Evolutionary conservation across 2,329 filamentous ascomycete genomes (phyloP).

Genomic region (Chrysosporium queenslandicum): DNA sequence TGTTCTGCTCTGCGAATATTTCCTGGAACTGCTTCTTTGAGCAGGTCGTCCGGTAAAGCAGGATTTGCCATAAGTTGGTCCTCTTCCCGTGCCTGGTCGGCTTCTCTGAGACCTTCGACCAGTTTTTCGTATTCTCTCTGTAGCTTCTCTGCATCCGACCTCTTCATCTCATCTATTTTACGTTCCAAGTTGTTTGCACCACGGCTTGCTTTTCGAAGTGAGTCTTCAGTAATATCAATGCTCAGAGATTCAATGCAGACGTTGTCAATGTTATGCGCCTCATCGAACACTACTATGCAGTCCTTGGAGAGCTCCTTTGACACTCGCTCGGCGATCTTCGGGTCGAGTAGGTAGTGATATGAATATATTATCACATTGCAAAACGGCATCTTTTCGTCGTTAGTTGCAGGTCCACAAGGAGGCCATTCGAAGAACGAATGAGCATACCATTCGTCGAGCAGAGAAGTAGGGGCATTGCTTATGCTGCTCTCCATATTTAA

Average conservation of each 20-base stretch:
- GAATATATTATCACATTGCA: constrained; percentile 99
- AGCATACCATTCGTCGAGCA: constrained; percentile 71
- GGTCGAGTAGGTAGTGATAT: constrained; percentile 94
- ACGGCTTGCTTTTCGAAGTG: constrained; percentile 76
- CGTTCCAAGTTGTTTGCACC: constrained; percentile 84
- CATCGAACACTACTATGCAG: constrained; percentile 96
- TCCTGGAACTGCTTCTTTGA: constrained; percentile 91
- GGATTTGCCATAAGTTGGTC: constrained; percentile 97
- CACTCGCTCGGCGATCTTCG: constrained; percentile 92
- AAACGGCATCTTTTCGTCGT: constrained; percentile 69
- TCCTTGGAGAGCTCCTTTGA: constrained; percentile 95
- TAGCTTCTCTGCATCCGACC: constrained; percentile 86
- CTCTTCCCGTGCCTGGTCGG: constrained; percentile 81
- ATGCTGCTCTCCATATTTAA: constrained; percentile 83
- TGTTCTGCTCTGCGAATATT: constrained; percentile 95
- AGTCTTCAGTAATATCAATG: constrained; percentile 94
- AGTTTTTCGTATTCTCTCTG: constrained; percentile 93
- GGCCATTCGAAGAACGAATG: neutral
- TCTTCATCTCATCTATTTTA: constrained; percentile 88
- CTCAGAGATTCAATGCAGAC: constrained; percentile 97
- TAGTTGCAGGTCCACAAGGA: constrained; percentile 15
- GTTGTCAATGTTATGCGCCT: constrained; percentile 98
- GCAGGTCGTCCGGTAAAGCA: constrained; percentile 79
- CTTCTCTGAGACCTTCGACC: constrained; percentile 78
- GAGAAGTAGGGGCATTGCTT: constrained; percentile 99